Evolutionary conservation across 2,329 filamentous ascomycete species (phyloP).

Genomic region (Colletotrichum paranaense): DNA sequence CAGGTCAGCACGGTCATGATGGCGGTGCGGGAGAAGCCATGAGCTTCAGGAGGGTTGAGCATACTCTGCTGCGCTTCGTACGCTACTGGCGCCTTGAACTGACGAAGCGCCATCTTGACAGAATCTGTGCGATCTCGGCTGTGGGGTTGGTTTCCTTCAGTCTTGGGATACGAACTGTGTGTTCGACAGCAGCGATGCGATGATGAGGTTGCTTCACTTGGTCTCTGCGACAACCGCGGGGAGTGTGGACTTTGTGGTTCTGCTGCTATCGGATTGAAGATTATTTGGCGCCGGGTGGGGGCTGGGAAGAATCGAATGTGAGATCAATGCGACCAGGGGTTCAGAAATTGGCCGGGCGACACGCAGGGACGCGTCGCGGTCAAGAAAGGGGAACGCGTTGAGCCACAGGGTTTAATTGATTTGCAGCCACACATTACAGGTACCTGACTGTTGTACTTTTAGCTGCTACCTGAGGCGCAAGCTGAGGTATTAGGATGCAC

Average conservation of each 20-base stretch:
- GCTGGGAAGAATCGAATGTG: constrained; percentile 39
- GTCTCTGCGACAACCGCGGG: constrained; percentile 10
- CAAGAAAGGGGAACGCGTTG: background rate
- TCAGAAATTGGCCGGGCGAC: constrained; percentile 37
- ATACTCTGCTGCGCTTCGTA: constrained; percentile 88
- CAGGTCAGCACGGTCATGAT: constrained; percentile 42
- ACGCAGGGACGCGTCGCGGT: constrained; percentile 32
- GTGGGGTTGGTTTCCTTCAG: background rate
- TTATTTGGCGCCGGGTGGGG: constrained; percentile 36
- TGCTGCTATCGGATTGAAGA: constrained; percentile 26
- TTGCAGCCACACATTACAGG: constrained; percentile 6
- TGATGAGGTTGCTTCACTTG: background rate
- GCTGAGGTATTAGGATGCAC: background rate
- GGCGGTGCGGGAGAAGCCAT: constrained; percentile 21
- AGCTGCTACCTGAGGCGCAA: constrained; percentile 1
- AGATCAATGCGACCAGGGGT: constrained; percentile 38
- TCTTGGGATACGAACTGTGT: background rate
- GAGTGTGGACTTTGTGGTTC: constrained; percentile 11
- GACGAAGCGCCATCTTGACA: constrained; percentile 83
- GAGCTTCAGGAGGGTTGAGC: constrained; percentile 43
- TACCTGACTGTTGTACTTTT: background rate
- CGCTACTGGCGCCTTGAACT: constrained; percentile 82
- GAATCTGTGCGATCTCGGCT: constrained; percentile 1
- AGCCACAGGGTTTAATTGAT: constrained; percentile 32
- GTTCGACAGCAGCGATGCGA: background rate